Percentiles rank a stretch among this genome's conserved stretches.
These are phyloP conservation scores for Melaleuca alternifolia DNA, from an alignment of 345 rosid genomes.

Conservation along the genomic window DNA sequence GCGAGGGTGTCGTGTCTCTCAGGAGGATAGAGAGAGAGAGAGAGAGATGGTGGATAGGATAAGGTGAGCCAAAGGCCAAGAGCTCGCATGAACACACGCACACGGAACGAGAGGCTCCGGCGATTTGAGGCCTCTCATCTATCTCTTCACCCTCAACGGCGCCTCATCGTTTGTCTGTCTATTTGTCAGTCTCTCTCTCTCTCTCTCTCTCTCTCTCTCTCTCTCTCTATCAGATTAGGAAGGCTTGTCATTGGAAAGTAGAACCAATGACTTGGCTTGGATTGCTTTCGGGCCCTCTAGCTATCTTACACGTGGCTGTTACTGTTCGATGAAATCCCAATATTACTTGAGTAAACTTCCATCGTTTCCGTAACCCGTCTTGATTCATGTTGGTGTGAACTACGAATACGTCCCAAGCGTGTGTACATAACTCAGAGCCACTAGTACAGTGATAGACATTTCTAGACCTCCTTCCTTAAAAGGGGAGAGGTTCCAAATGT, in stretches of 20 bases:
- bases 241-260: neutral
- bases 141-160: neutral
- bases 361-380: neutral
- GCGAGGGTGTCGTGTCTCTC: neutral
- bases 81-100: neutral
- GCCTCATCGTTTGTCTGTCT: slow-evolving; percentile 3
- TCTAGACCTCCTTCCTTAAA: neutral
- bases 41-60: slow-evolving; percentile 4
- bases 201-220: neutral
- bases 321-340: neutral
- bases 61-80: slow-evolving; percentile 5
- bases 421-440: neutral
- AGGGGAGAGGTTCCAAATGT: neutral
- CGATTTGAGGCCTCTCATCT: slow-evolving; percentile 10
- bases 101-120: neutral
- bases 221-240: neutral
- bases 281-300: neutral
- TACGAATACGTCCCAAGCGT: neutral
- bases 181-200: neutral
- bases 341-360: neutral
- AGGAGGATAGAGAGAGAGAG: neutral
- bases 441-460: neutral
- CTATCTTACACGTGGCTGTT: neutral
- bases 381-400: neutral
- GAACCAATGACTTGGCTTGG: neutral